Conservation (phyloP, 305 asterid genomes). For the Rubia peregrina region DNA sequence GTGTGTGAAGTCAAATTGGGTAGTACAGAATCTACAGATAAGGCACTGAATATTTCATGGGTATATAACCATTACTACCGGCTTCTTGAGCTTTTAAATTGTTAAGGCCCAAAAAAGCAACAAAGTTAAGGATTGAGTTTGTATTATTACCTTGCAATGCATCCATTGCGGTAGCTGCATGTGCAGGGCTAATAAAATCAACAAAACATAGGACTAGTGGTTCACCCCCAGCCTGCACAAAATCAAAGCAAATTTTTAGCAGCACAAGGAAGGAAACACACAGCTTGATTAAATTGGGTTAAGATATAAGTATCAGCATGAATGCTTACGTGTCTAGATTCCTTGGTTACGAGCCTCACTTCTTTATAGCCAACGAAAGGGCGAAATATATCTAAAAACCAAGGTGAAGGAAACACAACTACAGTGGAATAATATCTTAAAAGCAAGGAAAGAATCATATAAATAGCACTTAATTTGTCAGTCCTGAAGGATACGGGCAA, state of each 20-base stretch:
- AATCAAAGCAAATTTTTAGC: constrained; percentile 1
- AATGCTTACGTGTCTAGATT: constrained; percentile 24
- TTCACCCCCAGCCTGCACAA: constrained; percentile 28
- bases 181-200: constrained; percentile 26
- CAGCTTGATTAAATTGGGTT: not conserved
- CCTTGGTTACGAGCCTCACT: constrained; percentile 33
- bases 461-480: constrained; percentile 1
- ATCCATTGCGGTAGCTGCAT: constrained; percentile 30
- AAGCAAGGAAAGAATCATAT: not conserved
- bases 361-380: constrained; percentile 34
- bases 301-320: not conserved
- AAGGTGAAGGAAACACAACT: constrained; percentile 20
- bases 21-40: not conserved
- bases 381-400: constrained; percentile 24
- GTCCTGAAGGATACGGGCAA: constrained; percentile 60
- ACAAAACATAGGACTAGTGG: constrained; percentile 29
- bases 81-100: not conserved
- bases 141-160: constrained; percentile 27
- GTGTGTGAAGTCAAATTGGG: not conserved
- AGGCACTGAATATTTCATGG: not conserved
- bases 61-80: not conserved
- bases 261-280: not conserved
- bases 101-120: constrained; percentile 1
- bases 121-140: not conserved
- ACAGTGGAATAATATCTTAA: constrained; percentile 20